phyloP scores from a whole-genome alignment of 805 yeast species.

The Cyberlindnera samutprakarnensis region DNA sequence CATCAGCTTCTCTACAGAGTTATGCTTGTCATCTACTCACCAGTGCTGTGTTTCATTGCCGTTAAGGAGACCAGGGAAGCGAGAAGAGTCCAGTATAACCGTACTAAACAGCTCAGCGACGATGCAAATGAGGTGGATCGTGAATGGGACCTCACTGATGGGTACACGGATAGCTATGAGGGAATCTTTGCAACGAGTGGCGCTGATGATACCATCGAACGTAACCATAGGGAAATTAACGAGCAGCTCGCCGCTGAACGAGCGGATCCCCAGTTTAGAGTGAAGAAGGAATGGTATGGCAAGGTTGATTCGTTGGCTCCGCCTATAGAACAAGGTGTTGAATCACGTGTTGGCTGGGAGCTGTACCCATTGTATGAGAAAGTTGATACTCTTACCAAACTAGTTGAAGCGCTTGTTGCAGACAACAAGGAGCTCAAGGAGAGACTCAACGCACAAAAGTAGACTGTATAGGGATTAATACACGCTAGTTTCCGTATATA shows the following conservation, averaged over 20 bases:
- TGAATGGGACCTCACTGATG: conserved; percentile 82
- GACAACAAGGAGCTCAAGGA: conserved; percentile 17
- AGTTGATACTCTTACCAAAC: conserved; percentile 29
- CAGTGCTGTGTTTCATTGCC: conserved; percentile 54
- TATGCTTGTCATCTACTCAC: conserved; percentile 63
- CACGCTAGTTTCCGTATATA: too few species aligned
- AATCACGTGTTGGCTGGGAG: conserved; percentile 58
- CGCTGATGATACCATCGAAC: conserved; percentile 19
- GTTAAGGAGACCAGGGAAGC: conserved; percentile 60
- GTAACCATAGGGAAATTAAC: conserved; percentile 32
- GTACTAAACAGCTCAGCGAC: conserved; percentile 55
- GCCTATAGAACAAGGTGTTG: conserved; percentile 49
- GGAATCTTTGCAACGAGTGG: conserved; percentile 23
- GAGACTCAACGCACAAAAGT: conserved; percentile 4
- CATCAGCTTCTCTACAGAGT: conserved; percentile 42
- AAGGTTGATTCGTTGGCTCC: conserved; percentile 46
- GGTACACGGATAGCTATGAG: conserved; percentile 37
- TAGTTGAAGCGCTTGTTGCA: conserved; percentile 14
- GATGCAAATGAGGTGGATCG: conserved; percentile 74
- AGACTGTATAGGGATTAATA: too few species aligned
- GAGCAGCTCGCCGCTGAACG: conserved; percentile 57
- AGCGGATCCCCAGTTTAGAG: conserved; percentile 62
- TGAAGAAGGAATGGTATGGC: conserved; percentile 42
- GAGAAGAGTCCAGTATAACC: conserved; percentile 61
- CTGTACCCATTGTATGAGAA: conserved; percentile 45